Conservation (phyloP, 2,329 filamentous ascomycete genomes). For the Hypoxylon sp. region DNA sequence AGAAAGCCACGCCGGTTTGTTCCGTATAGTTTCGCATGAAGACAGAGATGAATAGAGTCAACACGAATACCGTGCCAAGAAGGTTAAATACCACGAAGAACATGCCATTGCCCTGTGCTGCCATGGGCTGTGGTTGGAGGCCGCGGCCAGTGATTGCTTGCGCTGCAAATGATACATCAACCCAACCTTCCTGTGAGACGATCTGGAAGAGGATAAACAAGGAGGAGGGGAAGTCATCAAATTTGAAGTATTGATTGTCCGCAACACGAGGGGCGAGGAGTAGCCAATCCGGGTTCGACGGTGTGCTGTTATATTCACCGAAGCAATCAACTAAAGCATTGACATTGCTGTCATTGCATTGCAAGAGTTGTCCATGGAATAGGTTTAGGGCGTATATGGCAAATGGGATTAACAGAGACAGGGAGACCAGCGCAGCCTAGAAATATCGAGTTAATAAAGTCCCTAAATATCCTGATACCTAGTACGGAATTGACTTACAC, state of each 20-base stretch:
- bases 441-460: conserved; percentile 35
- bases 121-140: conserved; percentile 77
- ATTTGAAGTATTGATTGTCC: conserved; percentile 86
- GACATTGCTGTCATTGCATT: conserved; percentile 80
- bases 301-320: conserved; percentile 82
- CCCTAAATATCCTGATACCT: not conserved
- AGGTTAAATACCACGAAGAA: conserved; percentile 98
- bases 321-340: conserved; percentile 78
- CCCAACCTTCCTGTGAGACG: conserved; percentile 98
- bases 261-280: conserved; percentile 86
- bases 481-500: conserved; percentile 64
- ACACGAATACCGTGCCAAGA: conserved; percentile 93
- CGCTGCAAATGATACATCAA: conserved; percentile 87
- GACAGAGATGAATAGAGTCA: conserved; percentile 97
- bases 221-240: conserved; percentile 93
- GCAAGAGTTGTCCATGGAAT: conserved; percentile 84
- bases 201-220: conserved; percentile 98
- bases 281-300: conserved; percentile 80
- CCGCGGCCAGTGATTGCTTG: conserved; percentile 84
- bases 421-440: conserved; percentile 87
- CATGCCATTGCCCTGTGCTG: conserved; percentile 85
- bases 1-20: conserved; percentile 94
- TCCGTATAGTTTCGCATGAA: conserved; percentile 99
- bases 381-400: conserved; percentile 95
- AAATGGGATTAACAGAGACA: conserved; percentile 95